phyloP scores from a whole-genome alignment of 1,284 basidiomycete species.

The Exobasidium rhododendri region DNA sequence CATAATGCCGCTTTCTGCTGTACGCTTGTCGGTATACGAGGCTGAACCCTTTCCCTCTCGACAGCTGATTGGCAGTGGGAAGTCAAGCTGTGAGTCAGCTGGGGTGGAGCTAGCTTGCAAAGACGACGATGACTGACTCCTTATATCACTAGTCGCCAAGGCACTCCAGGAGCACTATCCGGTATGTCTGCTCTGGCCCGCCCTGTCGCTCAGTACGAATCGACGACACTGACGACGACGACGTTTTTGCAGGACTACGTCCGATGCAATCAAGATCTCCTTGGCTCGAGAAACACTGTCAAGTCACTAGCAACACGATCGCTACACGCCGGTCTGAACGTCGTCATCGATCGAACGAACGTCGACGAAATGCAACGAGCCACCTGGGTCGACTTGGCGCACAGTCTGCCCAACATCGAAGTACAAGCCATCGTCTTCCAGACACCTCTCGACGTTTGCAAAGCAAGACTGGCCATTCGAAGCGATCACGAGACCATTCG shows the following conservation, averaged over 20 bases:
- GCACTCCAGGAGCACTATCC: not conserved
- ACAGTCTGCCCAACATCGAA: not conserved
- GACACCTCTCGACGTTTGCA: not conserved
- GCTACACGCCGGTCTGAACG: not conserved
- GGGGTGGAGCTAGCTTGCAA: not conserved
- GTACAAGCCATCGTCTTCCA: not conserved
- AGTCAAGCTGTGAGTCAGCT: not conserved
- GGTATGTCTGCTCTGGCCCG: too few species aligned
- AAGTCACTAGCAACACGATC: not conserved
- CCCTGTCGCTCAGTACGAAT: too few species aligned
- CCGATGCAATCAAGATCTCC: conserved; percentile 3
- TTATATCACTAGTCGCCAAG: not conserved
- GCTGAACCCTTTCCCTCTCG: not conserved
- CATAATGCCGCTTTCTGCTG: too few species aligned
- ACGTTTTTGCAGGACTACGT: not conserved
- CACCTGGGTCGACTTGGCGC: not conserved
- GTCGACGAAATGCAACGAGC: not conserved
- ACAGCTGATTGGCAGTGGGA: not conserved
- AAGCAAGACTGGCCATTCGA: not conserved
- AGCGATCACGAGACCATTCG: conserved; percentile 2
- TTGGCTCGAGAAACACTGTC: not conserved
- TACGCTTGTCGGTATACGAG: too few species aligned
- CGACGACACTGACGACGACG: too few species aligned
- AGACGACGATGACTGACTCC: not conserved
- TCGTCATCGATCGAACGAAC: conserved; percentile 4